phyloP scores from a whole-genome alignment of 352 stramenopile genomes.

The Pythium biforme region DNA sequence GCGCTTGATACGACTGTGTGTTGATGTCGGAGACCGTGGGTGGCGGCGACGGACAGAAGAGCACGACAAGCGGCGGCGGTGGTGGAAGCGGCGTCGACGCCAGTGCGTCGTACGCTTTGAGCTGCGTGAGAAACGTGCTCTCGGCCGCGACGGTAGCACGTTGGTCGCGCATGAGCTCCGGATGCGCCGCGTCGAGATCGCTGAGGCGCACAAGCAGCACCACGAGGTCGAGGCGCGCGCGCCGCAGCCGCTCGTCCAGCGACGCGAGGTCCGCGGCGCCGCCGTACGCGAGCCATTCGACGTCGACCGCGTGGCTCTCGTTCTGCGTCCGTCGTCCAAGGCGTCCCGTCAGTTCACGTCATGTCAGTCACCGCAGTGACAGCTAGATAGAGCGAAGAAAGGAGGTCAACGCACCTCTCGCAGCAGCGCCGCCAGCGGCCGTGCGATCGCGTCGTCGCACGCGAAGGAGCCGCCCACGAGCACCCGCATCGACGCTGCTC shows the following conservation, averaged over 20 bases:
- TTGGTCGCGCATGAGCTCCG: constrained; percentile 33
- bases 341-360: neutral
- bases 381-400: neutral
- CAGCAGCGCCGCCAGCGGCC: constrained; percentile 51
- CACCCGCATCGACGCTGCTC: constrained; percentile 16
- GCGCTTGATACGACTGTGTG: constrained; percentile 4
- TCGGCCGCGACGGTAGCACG: neutral
- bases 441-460: constrained; percentile 51
- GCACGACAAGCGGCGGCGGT: constrained; percentile 16
- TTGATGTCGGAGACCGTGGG: neutral
- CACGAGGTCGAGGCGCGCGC: constrained; percentile 35
- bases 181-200: constrained; percentile 54
- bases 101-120: neutral
- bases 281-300: constrained; percentile 65
- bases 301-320: constrained; percentile 16
- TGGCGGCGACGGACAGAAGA: constrained; percentile 28
- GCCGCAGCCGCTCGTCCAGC: constrained; percentile 7
- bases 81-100: neutral
- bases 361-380: too few species aligned
- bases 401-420: constrained; percentile 46
- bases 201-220: constrained; percentile 57
- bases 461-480: constrained; percentile 59
- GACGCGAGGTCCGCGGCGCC: constrained; percentile 35
- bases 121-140: neutral
- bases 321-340: neutral